Evolutionary conservation across 768 basidiomycete genomes (phyloP).

Genomic region (Dendrothele bispora): DNA sequence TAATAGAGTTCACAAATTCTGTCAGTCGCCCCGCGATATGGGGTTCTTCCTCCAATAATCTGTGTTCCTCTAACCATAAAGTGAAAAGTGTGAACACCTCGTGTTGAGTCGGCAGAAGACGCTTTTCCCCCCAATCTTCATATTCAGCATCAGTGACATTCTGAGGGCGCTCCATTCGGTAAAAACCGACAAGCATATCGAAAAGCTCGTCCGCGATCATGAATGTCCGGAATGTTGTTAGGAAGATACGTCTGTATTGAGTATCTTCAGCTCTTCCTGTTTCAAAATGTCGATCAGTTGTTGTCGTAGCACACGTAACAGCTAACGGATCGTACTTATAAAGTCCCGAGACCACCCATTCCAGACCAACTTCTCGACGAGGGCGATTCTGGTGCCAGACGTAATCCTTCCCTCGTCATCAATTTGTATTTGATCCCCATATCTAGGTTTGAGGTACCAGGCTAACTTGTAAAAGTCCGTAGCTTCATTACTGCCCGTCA

Average conservation of each 20-base stretch:
- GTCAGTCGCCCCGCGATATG: constrained; percentile 57
- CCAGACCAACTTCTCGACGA: constrained; percentile 69
- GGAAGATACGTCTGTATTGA: constrained; percentile 61
- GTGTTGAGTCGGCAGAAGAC: constrained; percentile 61
- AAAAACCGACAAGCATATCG: constrained; percentile 65
- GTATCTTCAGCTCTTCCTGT: constrained; percentile 26
- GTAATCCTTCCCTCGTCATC: constrained; percentile 66
- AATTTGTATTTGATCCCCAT: constrained; percentile 61
- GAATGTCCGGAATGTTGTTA: constrained; percentile 84
- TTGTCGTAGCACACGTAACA: not conserved
- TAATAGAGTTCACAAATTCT: constrained; percentile 49
- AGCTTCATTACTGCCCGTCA: constrained; percentile 44
- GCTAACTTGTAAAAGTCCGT: constrained; percentile 43
- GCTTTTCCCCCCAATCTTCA: constrained; percentile 64
- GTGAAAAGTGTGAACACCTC: constrained; percentile 56
- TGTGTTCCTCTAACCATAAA: constrained; percentile 63
- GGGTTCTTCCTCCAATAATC: constrained; percentile 64
- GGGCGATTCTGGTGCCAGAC: constrained; percentile 67
- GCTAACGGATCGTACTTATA: constrained; percentile 45
- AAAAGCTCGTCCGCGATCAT: constrained; percentile 68
- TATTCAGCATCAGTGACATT: constrained; percentile 49
- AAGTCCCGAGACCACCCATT: constrained; percentile 41
- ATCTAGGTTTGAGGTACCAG: constrained; percentile 61
- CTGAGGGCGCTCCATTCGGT: constrained; percentile 52
- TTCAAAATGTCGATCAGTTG: constrained; percentile 1